Evolutionary conservation across 2,329 filamentous ascomycete genomes (phyloP), one percentile per base, ranked within the genome.

Genomic region (Dactylellina haptotyla): DNA sequence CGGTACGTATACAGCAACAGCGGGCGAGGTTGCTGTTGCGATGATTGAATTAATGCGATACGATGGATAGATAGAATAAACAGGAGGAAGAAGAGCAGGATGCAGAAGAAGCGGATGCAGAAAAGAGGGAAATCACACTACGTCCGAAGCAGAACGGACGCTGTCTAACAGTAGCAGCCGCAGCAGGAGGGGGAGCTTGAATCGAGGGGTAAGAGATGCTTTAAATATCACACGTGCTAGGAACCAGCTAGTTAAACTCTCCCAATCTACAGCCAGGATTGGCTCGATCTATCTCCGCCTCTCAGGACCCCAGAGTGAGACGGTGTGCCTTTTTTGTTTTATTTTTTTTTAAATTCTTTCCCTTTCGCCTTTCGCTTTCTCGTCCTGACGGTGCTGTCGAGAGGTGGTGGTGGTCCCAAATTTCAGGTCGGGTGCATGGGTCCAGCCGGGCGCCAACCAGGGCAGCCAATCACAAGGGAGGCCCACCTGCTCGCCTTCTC

Each of bases 391-490:
- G 23, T n/a, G 30, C 20, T 14, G 28, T 43, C 46, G 45, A 20
- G 9, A 26, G 16, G 51, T 37, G 30, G 20, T 28, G 43, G 34
- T 30, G 50, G 54, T 37, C 39, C 61, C 32, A 59, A 65, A 65
- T 65, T 65, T 72, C 67, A 72, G 59, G 67, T 54, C 43, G 58
- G 59, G 58, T 53, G 61, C 69, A 73, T 65, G 69, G 69, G 30
- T 58, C 66, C 58, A 64, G 58, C 69, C 61, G 61, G 69, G 69
- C 69, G 69, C 69, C 69, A 73, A 73, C 69, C 61, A 66, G 51
- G 30, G 69, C 61, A 64, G 69, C 69, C 69, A 73, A 73, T 73
- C 69, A 73, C 59, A 50, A 59, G 69, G 57, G 43, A 28, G 37
- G 53, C 58, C 69, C 69, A 56, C 61, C 69, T 69, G 64, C 64